Conservation (phyloP, 2,329 filamentous ascomycete genomes). For the Metarhizium robertsii region DNA sequence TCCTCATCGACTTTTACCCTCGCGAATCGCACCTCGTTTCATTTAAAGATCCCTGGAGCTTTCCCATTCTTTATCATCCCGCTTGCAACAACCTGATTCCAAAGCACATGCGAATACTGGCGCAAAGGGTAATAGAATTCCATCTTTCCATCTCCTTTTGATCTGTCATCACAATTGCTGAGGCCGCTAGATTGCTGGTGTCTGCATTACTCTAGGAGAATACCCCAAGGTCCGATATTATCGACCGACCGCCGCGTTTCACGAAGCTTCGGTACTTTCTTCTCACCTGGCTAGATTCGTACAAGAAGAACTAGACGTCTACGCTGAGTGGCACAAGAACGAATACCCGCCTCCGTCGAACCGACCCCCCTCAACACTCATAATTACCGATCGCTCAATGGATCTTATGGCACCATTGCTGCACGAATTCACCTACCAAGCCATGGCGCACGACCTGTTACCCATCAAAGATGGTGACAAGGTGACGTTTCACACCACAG, state of each 20-base stretch:
- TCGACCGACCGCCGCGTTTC: constrained; percentile 60
- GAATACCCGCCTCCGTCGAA: constrained; percentile 75
- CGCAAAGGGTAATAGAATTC: constrained; percentile 65
- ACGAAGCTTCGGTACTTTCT: constrained; percentile 83
- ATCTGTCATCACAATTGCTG: neutral
- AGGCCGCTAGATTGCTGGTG: constrained; percentile 32
- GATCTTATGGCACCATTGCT: constrained; percentile 79
- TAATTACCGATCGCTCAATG: constrained; percentile 89
- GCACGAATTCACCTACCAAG: constrained; percentile 97
- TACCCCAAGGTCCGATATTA: constrained; percentile 92
- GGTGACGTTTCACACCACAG: constrained; percentile 69
- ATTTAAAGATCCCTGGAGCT: constrained; percentile 92
- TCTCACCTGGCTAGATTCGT: constrained; percentile 84
- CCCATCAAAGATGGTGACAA: constrained; percentile 85
- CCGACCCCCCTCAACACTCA: constrained; percentile 70
- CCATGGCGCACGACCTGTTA: constrained; percentile 91
- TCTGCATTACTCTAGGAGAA: constrained; percentile 89
- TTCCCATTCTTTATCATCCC: constrained; percentile 85
- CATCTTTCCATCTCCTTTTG: neutral
- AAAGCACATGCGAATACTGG: constrained; percentile 72
- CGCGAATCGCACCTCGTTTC: constrained; percentile 86
- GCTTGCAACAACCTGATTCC: constrained; percentile 77
- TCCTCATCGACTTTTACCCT: constrained; percentile 84
- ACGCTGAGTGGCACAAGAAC: constrained; percentile 65
- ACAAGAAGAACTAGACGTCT: constrained; percentile 83